These are phyloP conservation scores for Planoprotostelium fungivorum DNA, from an alignment of 78 protist genomes.

Conservation along the genomic window DNA sequence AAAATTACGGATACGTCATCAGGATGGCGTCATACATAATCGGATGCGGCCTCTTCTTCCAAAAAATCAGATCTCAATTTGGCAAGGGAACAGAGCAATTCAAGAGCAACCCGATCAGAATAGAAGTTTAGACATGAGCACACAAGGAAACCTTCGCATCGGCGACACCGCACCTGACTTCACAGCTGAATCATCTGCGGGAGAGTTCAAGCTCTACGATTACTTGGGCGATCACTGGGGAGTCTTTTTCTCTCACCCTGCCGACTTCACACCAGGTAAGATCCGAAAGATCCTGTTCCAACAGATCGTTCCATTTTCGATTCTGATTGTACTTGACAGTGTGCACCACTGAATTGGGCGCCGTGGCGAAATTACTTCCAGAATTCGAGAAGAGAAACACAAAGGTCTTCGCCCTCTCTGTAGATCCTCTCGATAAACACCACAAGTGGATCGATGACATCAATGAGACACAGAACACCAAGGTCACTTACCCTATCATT, in stretches of 20 bases:
- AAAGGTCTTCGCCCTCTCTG: conserved; percentile 63
- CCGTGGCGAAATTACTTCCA: conserved; percentile 49
- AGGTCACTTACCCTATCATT: conserved; percentile 70
- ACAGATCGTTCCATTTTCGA: neutral
- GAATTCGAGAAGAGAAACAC: conserved; percentile 63
- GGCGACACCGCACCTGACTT: conserved; percentile 61
- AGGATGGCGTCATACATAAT: no score
- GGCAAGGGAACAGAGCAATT: no score
- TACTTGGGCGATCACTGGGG: conserved; percentile 44
- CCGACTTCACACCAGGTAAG: conserved; percentile 40
- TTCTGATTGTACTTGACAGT: conserved; percentile 30
- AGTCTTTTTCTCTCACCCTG: conserved; percentile 81
- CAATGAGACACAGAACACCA: conserved; percentile 44
- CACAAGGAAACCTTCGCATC: conserved; percentile 6
- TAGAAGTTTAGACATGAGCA: no score
- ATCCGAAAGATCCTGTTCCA: no score
- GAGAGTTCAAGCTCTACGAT: conserved; percentile 51
- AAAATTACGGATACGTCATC: no score
- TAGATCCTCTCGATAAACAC: conserved; percentile 52
- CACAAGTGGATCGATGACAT: conserved; percentile 72
- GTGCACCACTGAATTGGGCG: conserved; percentile 87
- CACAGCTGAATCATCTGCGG: conserved; percentile 38
- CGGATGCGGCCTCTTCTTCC: no score
- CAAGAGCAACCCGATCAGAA: no score
- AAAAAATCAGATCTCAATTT: no score